phyloP scores from a whole-genome alignment of 331 rosid genomes.

The Erythrophleum ivorense region DNA sequence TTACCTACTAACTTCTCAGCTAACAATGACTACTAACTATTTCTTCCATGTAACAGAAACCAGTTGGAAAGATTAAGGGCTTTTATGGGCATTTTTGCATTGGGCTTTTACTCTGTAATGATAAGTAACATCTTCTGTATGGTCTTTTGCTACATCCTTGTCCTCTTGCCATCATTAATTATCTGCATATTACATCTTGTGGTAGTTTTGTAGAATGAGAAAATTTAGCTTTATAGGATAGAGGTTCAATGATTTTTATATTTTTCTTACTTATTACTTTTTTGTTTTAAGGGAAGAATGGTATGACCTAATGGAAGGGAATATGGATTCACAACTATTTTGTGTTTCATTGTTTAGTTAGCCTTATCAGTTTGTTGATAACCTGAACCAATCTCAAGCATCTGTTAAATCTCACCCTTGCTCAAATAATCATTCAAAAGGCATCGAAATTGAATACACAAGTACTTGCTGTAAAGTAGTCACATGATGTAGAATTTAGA shows the following conservation, averaged over 20 bases:
- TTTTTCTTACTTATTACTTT: no score
- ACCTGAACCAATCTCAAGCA: no score
- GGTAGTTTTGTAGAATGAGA: no score
- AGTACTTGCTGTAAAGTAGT: no score
- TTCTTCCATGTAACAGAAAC: not conserved
- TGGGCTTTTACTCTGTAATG: not conserved
- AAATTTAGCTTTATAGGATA: no score
- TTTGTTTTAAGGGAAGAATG: not conserved
- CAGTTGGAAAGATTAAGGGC: not conserved
- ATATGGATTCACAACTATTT: not conserved
- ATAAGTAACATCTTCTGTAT: not conserved
- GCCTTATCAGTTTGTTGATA: no score
- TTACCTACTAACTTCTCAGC: not conserved
- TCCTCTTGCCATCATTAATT: not conserved
- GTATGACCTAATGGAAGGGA: not conserved
- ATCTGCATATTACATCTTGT: not conserved
- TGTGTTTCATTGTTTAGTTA: not conserved
- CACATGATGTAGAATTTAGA: no score
- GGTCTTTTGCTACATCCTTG: not conserved
- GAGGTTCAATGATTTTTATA: not conserved
- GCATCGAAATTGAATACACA: no score
- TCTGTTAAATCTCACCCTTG: no score
- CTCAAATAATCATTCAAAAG: no score
- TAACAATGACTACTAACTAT: not conserved
- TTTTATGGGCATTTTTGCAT: constrained; percentile 3